Evolutionary conservation across 345 rosid genomes (phyloP).

Genomic region (Leavenworthia alabamica): DNA sequence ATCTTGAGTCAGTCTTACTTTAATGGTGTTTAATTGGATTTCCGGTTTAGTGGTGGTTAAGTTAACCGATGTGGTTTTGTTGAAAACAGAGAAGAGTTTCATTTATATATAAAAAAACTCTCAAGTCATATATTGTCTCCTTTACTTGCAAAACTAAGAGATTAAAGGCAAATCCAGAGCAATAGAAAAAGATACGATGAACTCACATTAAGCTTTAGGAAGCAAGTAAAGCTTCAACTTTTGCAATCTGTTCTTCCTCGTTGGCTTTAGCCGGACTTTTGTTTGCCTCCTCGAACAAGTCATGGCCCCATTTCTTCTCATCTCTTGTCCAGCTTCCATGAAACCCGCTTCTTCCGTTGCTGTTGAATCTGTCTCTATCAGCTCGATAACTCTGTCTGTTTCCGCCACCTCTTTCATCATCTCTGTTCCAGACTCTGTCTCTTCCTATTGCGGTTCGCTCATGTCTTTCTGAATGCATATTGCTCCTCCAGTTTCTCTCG

Average conservation of each 20-base stretch:
- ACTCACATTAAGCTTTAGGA: conserved; percentile 29
- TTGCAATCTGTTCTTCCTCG: conserved; percentile 89
- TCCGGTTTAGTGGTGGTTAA: neutral
- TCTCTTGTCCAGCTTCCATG: conserved; percentile 34
- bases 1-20: neutral
- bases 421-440: conserved; percentile 42
- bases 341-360: conserved; percentile 42
- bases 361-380: conserved; percentile 39
- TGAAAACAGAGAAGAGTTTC: neutral
- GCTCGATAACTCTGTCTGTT: conserved; percentile 38
- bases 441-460: conserved; percentile 42
- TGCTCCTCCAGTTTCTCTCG: conserved; percentile 43
- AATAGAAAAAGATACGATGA: neutral
- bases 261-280: conserved; percentile 60
- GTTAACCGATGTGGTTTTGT: neutral
- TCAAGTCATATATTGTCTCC: conserved; percentile 2
- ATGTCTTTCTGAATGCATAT: conserved; percentile 22
- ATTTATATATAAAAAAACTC: conserved; percentile 7
- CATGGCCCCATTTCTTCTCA: conserved; percentile 96
- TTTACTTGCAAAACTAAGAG: conserved; percentile 17
- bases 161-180: neutral
- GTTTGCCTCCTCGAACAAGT: conserved; percentile 71
- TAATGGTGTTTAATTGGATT: neutral
- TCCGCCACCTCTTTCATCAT: conserved; percentile 48
- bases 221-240: conserved; percentile 78